Evolutionary conservation across 805 yeast species (phyloP), one percentile per base, ranked within the genome.

Genomic region (Cyberlindnera veronae): DNA sequence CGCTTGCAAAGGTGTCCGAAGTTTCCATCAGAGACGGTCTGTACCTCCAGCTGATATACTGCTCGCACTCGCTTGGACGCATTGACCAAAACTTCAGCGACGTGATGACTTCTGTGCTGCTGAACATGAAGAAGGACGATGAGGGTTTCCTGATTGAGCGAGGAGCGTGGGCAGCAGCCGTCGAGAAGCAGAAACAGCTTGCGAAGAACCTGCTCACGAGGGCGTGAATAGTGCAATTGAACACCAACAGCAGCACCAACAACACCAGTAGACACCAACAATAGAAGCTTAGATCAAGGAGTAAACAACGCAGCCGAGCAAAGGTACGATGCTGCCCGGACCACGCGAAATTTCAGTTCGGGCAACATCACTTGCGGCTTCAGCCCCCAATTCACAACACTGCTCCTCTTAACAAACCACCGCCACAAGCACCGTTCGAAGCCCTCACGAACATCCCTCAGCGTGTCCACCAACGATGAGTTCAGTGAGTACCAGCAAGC

Each of bases 31-130:
- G 70, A 23, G 84, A 84, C 41, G 84, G 91, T 1, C 66, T 89
- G 17, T 75, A 90, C 48, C 64, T 91, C 24, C 99, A 91, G 62
- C 63, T 90, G 28, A 79, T 87, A 1, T 91, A 90, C 63, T 86
- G 96, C 49, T 83, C 95, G n/a, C 88, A 84, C 57, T 81, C 95
- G 27, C 67, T 91, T 38, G 80, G 84, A 1, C 68, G 89, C 46
- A 76, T 77, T 16, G 82, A 85, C 12, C 77, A 77, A 4, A 86
- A 84, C 51, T 85, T 86, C 58, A 82, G 85, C 63, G 60, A 69
- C 22, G 48, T 74, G n/a, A 60, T 79, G 37, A 57, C 72, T 1
- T 60, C 67, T 44, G 67, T 67, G 30, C 51, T 77, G 12, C 41
- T 54, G n/a, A 49, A 54, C 20, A 32, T 50, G 1, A 56, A 51